A percentile compares a stretch with the other conserved stretches of the same genome.
Evolutionary conservation across 129 eudicot species (phyloP).

Genomic region (Ambrosia trifida): DNA sequence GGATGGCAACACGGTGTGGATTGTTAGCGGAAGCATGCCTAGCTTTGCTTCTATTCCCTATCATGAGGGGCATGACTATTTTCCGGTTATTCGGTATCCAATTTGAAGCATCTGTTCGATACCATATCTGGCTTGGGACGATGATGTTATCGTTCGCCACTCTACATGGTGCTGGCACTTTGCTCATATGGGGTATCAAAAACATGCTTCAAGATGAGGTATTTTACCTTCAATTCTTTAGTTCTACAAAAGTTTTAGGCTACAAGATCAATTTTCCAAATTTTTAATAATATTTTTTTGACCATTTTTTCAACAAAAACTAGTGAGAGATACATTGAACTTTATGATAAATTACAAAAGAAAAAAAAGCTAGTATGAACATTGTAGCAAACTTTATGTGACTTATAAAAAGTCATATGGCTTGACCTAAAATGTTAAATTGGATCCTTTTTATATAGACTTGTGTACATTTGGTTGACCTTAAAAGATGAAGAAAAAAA

Average conservation of each 20-base stretch:
- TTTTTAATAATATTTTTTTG: not conserved
- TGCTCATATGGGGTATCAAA: slow-evolving; percentile 81
- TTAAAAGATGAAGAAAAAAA: not conserved
- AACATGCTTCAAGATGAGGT: slow-evolving; percentile 68
- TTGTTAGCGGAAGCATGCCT: slow-evolving; percentile 84
- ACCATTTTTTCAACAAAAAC: slow-evolving; percentile 14
- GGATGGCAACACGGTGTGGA: slow-evolving; percentile 73
- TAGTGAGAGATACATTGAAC: slow-evolving; percentile 25
- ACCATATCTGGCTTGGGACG: slow-evolving; percentile 84
- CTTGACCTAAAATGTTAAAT: slow-evolving; percentile 24
- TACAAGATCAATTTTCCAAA: slow-evolving; percentile 2
- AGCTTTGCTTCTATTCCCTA: slow-evolving; percentile 75
- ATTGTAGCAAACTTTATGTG: slow-evolving; percentile 26
- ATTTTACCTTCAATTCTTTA: not conserved
- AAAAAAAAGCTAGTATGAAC: slow-evolving; percentile 27
- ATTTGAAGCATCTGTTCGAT: slow-evolving; percentile 81
- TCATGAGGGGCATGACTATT: slow-evolving; percentile 67
- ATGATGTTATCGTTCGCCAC: slow-evolving; percentile 65
- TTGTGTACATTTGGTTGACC: not conserved
- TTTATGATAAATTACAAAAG: slow-evolving; percentile 23
- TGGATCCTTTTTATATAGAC: not conserved
- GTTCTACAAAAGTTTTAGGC: not conserved
- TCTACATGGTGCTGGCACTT: slow-evolving; percentile 75
- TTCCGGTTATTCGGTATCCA: slow-evolving; percentile 62
- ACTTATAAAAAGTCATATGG: slow-evolving; percentile 14